Base-by-base conservation (phyloP, 176 grass and related monocot genomes). In the Hsuehochloa calcarea region DNA sequence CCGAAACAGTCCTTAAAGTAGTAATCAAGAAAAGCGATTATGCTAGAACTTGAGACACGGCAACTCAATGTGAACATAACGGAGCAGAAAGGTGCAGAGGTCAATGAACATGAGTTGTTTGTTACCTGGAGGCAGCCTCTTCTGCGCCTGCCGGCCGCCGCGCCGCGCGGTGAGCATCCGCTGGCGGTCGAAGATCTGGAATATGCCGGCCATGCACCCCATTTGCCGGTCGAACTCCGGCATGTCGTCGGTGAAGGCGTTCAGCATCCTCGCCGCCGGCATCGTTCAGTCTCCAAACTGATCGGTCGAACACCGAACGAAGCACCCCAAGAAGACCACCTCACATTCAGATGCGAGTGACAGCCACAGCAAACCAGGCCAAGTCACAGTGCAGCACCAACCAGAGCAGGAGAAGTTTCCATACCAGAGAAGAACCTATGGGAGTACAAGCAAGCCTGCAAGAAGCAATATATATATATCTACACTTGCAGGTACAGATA, bases 101-200 rank as follows among this genome's bases (percentile, higher is more conserved):
- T 6, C 5, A 26, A 17, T 7, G 35, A 19, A 19, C 12, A 22
- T 10, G 60, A 25, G 39, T 2, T 4, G 0, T 22, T 8, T 46
- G 51, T 59, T 93, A 98, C 97, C 97, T 91, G 86, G 73, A 82
- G 92, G 88, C 59, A 89, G 84, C 82, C 82, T 87, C 81, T 92
- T 92, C 35, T 86, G 85, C 75, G 67, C 66, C 0, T 80, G 89
- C 0, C 78, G 87, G 22, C 31, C 70, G 27, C 72, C 63, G 68
- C 88, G 86, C 4, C 79, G 74, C 20, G 77, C 81, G 0, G 86
- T 73, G 70, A 96, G 68, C 20, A 99, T 46, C 9, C 86, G 90
- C 64, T 85, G 91, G 73, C 93, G 88, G 83, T 96, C 90, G 78
- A 99, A 99, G 73, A 99, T 99, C 85, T 94, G 97, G 88, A 99